Percentiles rank a stretch among this genome's conserved stretches.
phyloP scores from a whole-genome alignment of 1,284 basidiomycete species.

The Cutaneotrichosporon sp. region DNA sequence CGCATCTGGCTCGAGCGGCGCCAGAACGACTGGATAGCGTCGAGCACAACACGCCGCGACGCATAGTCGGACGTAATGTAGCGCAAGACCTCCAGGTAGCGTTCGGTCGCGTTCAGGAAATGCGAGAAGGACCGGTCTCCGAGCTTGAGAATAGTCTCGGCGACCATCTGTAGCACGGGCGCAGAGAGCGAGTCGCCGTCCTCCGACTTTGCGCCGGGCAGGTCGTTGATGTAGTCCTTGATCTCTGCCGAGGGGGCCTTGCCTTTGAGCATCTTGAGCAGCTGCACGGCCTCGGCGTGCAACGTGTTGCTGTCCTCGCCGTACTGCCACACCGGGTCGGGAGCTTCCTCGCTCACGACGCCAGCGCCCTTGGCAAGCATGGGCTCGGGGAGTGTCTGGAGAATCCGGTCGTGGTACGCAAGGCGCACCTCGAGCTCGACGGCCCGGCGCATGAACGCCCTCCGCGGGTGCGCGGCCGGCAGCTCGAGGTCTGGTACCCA shows the following conservation, averaged over 20 bases:
- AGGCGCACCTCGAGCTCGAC: constrained; percentile 86
- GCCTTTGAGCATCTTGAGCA: constrained; percentile 74
- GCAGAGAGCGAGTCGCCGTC: constrained; percentile 55
- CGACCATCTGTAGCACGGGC: constrained; percentile 69
- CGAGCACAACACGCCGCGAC: constrained; percentile 58
- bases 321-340: constrained; percentile 77
- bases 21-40: constrained; percentile 72
- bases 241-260: constrained; percentile 66
- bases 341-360: constrained; percentile 67
- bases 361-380: constrained; percentile 56
- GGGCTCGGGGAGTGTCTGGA: constrained; percentile 76
- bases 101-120: constrained; percentile 93
- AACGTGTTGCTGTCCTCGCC: constrained; percentile 71
- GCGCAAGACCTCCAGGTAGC: constrained; percentile 84
- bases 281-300: constrained; percentile 69
- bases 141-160: constrained; percentile 83
- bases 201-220: constrained; percentile 48
- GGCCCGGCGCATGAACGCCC: constrained; percentile 79
- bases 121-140: constrained; percentile 96
- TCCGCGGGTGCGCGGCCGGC: constrained; percentile 70
- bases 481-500: constrained; percentile 85
- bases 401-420: constrained; percentile 88
- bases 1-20: constrained; percentile 73
- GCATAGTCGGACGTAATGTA: constrained; percentile 58
- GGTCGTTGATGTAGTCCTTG: constrained; percentile 64